Evolutionary conservation across 805 yeast genomes (phyloP).

Genomic region (Lipomyces chichibuensis): DNA sequence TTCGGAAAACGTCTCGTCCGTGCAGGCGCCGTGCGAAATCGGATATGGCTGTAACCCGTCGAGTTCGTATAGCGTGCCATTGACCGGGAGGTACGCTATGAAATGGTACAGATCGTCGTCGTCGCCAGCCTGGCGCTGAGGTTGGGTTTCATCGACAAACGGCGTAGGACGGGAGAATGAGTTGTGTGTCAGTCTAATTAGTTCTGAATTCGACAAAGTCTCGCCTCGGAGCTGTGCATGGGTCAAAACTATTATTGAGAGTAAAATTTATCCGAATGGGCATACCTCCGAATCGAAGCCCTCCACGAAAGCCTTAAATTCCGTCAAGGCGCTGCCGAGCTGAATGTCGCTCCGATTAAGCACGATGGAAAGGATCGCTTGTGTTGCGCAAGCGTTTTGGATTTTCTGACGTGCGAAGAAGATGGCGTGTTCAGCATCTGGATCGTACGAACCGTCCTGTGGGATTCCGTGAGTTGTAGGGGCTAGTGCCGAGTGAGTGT

Average conservation of each 20-base stretch:
- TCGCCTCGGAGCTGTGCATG: slow-evolving; percentile 54
- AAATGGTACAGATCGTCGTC: slow-evolving; percentile 59
- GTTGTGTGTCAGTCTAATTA: slow-evolving; percentile 60
- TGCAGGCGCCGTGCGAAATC: slow-evolving; percentile 55
- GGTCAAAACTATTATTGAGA: neutral
- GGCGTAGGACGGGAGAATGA: slow-evolving; percentile 61
- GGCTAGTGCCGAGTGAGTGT: slow-evolving; percentile 49
- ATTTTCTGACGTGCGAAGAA: slow-evolving; percentile 68
- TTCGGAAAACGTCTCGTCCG: slow-evolving; percentile 49
- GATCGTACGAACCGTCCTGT: slow-evolving; percentile 52
- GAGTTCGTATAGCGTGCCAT: slow-evolving; percentile 58
- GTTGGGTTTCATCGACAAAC: slow-evolving; percentile 50
- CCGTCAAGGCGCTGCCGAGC: slow-evolving; percentile 54
- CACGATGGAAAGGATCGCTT: slow-evolving; percentile 63
- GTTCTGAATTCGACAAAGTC: slow-evolving; percentile 60
- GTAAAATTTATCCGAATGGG: neutral
- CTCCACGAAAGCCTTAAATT: slow-evolving; percentile 54
- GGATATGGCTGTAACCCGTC: slow-evolving; percentile 65
- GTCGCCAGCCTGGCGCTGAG: slow-evolving; percentile 18
- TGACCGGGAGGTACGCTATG: slow-evolving; percentile 55
- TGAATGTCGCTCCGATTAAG: slow-evolving; percentile 51
- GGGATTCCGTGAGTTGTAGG: slow-evolving; percentile 42
- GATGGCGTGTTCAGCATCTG: slow-evolving; percentile 44
- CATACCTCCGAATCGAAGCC: slow-evolving; percentile 53
- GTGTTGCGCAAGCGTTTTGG: slow-evolving; percentile 75